Conservation (phyloP, 495 filamentous ascomycete genomes). For the Daldinia caldariorum region DNA sequence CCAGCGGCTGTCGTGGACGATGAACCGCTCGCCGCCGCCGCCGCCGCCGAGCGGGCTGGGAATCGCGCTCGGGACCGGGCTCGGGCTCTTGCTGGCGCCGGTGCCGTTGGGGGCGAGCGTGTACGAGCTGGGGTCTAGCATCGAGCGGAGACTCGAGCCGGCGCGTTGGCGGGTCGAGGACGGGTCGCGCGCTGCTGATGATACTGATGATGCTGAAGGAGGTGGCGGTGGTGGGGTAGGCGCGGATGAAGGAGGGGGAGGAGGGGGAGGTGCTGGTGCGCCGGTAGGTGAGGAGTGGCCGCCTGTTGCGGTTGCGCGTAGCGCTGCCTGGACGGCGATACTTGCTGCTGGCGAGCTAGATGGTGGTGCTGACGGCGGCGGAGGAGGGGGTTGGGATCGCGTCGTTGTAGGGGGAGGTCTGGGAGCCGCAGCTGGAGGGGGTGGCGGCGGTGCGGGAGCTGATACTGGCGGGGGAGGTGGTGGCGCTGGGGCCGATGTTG, state of each 20-base stretch:
- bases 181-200: too few relatives aligned
- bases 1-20: slow-evolving; percentile 84
- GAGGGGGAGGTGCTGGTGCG: slow-evolving; percentile 36
- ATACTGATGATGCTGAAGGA: slow-evolving; percentile 18
- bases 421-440: slow-evolving; percentile 41
- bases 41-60: slow-evolving; percentile 46
- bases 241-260: slow-evolving; percentile 52
- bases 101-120: slow-evolving; percentile 68
- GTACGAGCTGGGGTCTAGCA: slow-evolving; percentile 79
- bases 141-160: slow-evolving; percentile 54
- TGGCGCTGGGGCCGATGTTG: slow-evolving; percentile 63
- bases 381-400: slow-evolving; percentile 62
- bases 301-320: slow-evolving; percentile 59
- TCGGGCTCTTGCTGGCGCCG: slow-evolving; percentile 53
- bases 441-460: slow-evolving; percentile 60
- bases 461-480: slow-evolving; percentile 61
- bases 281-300: slow-evolving; percentile 54
- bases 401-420: slow-evolving; percentile 50
- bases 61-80: slow-evolving; percentile 51
- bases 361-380: slow-evolving; percentile 59
- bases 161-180: slow-evolving; percentile 40
- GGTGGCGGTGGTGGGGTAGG: slow-evolving; percentile 45
- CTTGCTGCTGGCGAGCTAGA: slow-evolving; percentile 50
- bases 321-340: slow-evolving; percentile 61
- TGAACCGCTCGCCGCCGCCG: slow-evolving; percentile 58